These are phyloP conservation scores for Backusella luteola DNA, from an alignment of 192 early-diverging fungal genomes.

Conservation along the genomic window DNA sequence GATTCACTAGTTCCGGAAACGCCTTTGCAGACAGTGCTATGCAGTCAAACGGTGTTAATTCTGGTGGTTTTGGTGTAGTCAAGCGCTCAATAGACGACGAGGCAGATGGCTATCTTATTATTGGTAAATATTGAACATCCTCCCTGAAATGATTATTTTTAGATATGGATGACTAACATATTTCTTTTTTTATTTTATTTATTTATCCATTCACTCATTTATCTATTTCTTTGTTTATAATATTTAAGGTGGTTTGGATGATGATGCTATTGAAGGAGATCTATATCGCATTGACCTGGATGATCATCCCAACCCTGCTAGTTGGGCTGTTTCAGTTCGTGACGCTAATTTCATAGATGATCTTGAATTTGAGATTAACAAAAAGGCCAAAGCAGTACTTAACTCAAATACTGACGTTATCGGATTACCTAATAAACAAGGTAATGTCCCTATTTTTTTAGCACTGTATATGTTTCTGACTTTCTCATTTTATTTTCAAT, in stretches of 20 bases:
- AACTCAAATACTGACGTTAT: constrained; percentile 31
- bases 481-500: background rate
- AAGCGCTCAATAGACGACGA: constrained; percentile 6
- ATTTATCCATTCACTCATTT: background rate
- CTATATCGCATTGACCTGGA: constrained; percentile 8
- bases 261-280: constrained; percentile 19
- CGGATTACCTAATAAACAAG: constrained; percentile 27
- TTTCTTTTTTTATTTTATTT: background rate
- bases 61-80: constrained; percentile 1
- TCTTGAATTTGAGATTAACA: constrained; percentile 6
- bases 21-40: background rate
- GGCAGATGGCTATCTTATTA: constrained; percentile 33
- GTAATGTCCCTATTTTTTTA: constrained; percentile 6
- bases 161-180: background rate
- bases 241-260: constrained; percentile 34
- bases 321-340: constrained; percentile 29
- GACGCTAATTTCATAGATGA: constrained; percentile 24
- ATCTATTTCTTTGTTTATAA: background rate
- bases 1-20: background rate
- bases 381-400: constrained; percentile 32
- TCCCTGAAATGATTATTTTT: constrained; percentile 2
- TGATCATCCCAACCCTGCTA: background rate
- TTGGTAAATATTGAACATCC: constrained; percentile 18
- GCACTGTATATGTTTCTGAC: background rate
- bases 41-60: background rate